These are phyloP conservation scores for Tetrapyrgos nigripes DNA, from an alignment of 1,284 basidiomycete species.

Conservation along the genomic window DNA sequence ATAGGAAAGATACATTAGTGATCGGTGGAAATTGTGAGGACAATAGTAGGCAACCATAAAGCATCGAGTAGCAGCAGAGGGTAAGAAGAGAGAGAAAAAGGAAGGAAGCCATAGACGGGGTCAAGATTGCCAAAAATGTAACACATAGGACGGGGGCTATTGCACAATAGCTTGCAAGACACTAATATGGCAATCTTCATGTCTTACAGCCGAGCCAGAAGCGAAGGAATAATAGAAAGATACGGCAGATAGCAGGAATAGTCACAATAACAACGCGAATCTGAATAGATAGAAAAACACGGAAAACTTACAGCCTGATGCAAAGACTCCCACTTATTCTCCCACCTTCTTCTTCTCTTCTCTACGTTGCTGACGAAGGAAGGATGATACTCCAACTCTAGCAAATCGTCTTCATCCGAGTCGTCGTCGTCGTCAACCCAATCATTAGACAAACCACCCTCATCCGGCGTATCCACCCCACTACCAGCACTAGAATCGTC, in stretches of 20 bases:
- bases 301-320: conserved; percentile 66
- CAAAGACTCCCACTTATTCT: conserved; percentile 74
- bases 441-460: conserved; percentile 57
- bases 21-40: neutral
- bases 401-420: conserved; percentile 68
- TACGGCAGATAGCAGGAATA: conserved; percentile 2
- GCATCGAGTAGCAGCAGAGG: neutral
- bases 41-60: conserved; percentile 17
- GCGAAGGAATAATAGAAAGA: conserved; percentile 12
- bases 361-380: conserved; percentile 67
- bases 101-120: conserved; percentile 10
- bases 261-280: conserved; percentile 3
- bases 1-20: neutral
- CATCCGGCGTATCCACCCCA: conserved; percentile 26
- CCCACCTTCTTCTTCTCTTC: conserved; percentile 73
- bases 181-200: too few relatives aligned
- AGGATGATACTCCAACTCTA: conserved; percentile 80
- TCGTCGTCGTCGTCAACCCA: conserved; percentile 81
- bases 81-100: conserved; percentile 13
- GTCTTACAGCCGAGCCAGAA: too few relatives aligned
- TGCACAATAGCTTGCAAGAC: neutral
- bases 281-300: conserved; percentile 1
- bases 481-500: conserved; percentile 8
- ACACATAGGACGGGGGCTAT: neutral
- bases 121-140: conserved; percentile 13